Evolutionary conservation across 352 stramenopile species (phyloP), one percentile per base, ranked within the genome.

Genomic region (Pythium grandisporangium): DNA sequence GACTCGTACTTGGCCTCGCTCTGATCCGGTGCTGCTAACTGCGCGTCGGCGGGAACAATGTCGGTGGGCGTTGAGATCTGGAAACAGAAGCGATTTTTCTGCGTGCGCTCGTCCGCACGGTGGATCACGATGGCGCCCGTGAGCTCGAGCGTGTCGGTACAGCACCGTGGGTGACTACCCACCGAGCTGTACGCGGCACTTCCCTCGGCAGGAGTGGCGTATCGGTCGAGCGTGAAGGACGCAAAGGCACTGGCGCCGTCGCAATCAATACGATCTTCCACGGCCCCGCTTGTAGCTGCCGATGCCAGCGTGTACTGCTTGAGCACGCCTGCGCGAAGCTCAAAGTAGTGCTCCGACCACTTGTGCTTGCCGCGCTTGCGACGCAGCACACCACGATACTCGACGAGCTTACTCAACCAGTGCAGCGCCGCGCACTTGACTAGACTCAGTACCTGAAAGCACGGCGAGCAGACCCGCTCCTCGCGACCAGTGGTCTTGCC

Each of bases 51-150:
- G n/a, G n/a, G n/a, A n/a, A n/a, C n/a, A 24, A 53, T 45, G 14
- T 54, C 23, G 11, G 61, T 66, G 1, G 68, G 67, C 7, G 66
- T 84, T 2, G 77, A 83, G 19, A 91, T 82, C 37, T 91, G 77
- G 45, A 91, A 91, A 29, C 74, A 91, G 36, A 79, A 89, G 1
- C 67, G 69, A 29, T 87, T 81, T 41, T 80, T 84, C 41, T 83
- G 61, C 3, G 61, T 61, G 1, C 71, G 70, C 35, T 68, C 78
- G 25, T 89, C 80, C 0, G 73, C 63, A 2, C 76, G 74, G 32
- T 88, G 80, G 35, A 93, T 81, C 19, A 93, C 75, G 30, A 93
- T 90, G 1, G 76, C 80, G 4, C 80, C 80, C 1, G 74, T 70
- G 7, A 93, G 53, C 37, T 80, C 63, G 12, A 93, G 51, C 16